phyloP scores from a whole-genome alignment of 495 filamentous ascomycete genomes.

The Penicillium canariense region DNA sequence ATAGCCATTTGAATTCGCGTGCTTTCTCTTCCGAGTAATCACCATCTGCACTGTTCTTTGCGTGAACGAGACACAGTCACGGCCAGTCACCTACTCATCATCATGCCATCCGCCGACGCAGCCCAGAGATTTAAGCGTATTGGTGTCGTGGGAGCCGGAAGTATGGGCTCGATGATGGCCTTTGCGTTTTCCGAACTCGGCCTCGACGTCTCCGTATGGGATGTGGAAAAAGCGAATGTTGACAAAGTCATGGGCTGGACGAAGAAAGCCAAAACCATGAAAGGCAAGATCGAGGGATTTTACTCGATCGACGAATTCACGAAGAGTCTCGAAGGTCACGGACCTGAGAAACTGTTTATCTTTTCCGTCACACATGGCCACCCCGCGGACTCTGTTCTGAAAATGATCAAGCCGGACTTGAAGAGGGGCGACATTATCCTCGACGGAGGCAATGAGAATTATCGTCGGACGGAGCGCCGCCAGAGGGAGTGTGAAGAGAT shows the following conservation, averaged over 20 bases:
- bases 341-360: slow-evolving; percentile 51
- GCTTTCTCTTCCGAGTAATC: no score
- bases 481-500: slow-evolving; percentile 54
- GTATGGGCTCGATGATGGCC: slow-evolving; percentile 66
- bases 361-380: slow-evolving; percentile 69
- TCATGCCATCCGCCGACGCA: slow-evolving; percentile 22
- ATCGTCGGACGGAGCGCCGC: slow-evolving; percentile 61
- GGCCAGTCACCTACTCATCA: not conserved
- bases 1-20: not conserved
- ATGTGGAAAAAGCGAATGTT: slow-evolving; percentile 50
- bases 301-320: slow-evolving; percentile 41
- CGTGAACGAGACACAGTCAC: not conserved
- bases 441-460: slow-evolving; percentile 72
- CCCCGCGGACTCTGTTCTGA: slow-evolving; percentile 64
- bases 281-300: slow-evolving; percentile 36
- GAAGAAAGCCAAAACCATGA: slow-evolving; percentile 20
- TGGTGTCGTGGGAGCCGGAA: slow-evolving; percentile 63
- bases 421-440: slow-evolving; percentile 66
- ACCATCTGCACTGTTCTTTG: not conserved
- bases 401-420: slow-evolving; percentile 53
- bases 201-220: slow-evolving; percentile 59
- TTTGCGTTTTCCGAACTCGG: slow-evolving; percentile 62
- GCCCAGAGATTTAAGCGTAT: slow-evolving; percentile 45
- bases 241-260: slow-evolving; percentile 33
- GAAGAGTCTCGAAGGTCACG: slow-evolving; percentile 36